Base-by-base conservation (phyloP, 441 rosid genomes). In the Eruca vesicaria region DNA sequence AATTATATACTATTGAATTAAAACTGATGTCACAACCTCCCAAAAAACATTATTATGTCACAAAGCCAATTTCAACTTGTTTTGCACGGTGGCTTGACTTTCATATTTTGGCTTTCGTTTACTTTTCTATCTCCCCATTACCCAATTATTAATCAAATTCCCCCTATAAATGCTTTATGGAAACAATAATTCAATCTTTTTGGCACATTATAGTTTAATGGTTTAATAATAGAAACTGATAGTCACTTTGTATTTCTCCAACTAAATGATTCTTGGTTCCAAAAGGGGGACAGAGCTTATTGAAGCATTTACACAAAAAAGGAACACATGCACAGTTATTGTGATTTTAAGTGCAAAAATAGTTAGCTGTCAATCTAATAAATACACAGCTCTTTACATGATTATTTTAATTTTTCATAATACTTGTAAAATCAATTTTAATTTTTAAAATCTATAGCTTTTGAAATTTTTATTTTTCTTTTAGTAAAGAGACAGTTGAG, bases 11-110 rank as follows among this genome's bases (percentile, higher is more conserved):
- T n/a, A n/a, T n/a, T n/a, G n/a, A 53, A 69, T 18, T 7, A 10
- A 70, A 70, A 55, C 20, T 23, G 41, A 43, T 70, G 20, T 32
- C 62, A 48, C 41, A 77, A 66, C 50, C 9, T 23, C n/a, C 59
- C 7, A 56, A 56, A 11, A 55, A 70, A 69, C 33, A 41, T 56
- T 35, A 62, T 2, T 14, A 56, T 70, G 12, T 32, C 63, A 58
- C 59, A 77, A 15, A 72, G 38, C 23, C 65, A 78, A 53, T 67
- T 78, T 57, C 75, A 73, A 79, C 75, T 79, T 79, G 82, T 74
- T 56, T 69, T 79, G 75, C 78, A 79, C 78, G 82, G 78, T 79
- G 82, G 82, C 82, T 74, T 79, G 82, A 79, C 82, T 79, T 69
- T 59, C 65, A 23, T 35, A 16, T 63, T 31, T 57, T 69, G 53